These are phyloP conservation scores for Cystobasidium ongulense DNA, from an alignment of 768 basidiomycete genomes.

Conservation along the genomic window DNA sequence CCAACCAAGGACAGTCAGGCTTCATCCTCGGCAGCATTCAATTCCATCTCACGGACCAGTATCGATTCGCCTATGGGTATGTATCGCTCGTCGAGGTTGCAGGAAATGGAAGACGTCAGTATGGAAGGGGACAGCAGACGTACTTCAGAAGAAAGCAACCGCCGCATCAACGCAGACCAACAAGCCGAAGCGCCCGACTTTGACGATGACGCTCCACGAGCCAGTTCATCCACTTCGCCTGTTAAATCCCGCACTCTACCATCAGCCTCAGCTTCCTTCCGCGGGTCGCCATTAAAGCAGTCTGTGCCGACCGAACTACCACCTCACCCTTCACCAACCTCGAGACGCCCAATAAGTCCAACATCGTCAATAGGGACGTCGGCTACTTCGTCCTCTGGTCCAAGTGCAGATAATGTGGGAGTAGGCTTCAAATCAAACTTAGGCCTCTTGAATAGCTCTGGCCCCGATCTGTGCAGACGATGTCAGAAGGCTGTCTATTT, in stretches of 20 bases:
- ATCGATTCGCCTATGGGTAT: slow-evolving; percentile 15
- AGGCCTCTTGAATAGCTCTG: background rate
- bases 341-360: background rate
- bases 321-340: background rate
- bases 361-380: slow-evolving; percentile 20
- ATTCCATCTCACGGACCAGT: background rate
- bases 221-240: background rate
- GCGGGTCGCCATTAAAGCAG: background rate
- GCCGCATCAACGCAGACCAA: background rate
- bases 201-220: background rate
- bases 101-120: slow-evolving; percentile 17
- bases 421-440: slow-evolving; percentile 17
- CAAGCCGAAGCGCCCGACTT: slow-evolving; percentile 1
- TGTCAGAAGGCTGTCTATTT: slow-evolving; percentile 36
- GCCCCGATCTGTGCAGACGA: slow-evolving; percentile 33
- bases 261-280: background rate
- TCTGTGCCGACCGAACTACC: background rate
- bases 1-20: background rate
- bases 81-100: slow-evolving; percentile 16
- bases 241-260: background rate
- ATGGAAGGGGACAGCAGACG: background rate
- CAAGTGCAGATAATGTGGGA: background rate
- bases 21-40: background rate
- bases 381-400: background rate
- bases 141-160: background rate